Base-by-base conservation (phyloP, 2,329 filamentous ascomycete genomes). In the Cryoendolithus antarcticus region DNA sequence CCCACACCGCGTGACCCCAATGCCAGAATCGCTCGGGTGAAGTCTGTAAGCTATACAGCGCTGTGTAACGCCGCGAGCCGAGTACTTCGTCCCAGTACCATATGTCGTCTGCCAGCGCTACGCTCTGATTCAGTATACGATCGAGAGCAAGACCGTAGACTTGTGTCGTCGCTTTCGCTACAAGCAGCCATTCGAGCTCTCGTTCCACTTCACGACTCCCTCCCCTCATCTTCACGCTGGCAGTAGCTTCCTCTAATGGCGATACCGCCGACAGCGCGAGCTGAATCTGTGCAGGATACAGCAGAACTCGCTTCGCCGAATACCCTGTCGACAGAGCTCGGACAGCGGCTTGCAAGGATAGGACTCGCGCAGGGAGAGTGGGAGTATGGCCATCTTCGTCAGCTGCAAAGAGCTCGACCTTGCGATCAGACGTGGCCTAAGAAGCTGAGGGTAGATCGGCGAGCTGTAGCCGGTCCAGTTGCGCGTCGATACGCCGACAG, bases 71-170 rank as follows among this genome's bases (percentile, higher is more conserved):
- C 49, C 85, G 80, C 1, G 85, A 93, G 7, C 76, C 75, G 24
- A 94, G 64, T 2, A 95, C 74, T 48, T 91, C 82, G 54, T 94
- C 85, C 91, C 91, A 98, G 59, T 96, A 96, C 77, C 82, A 88
- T 19, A 94, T 80, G 50, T 94, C 86, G 47, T 94, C 80, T 51
- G 78, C 83, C 11, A 98, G 62, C 0, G 81, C 80, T 9, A 89
- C 77, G 8, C 86, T 93, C 51, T 91, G 82, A 40, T 89, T 81
- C 8, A 95, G 63, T 3, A 96, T 70, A 0, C 75, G 77, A 49
- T 79, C 78, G 49, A 95, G 66, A 31, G 93, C 72, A 36, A 84
- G 65, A 3, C 89, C 89, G 54, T 94, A 93, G 1, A 82, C 79
- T 55, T 95, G 89, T 10, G 88, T 77, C 0, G 88, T 84, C 4